phyloP scores from a whole-genome alignment of 2,329 filamentous ascomycete species.

The Penicillium sp. region DNA sequence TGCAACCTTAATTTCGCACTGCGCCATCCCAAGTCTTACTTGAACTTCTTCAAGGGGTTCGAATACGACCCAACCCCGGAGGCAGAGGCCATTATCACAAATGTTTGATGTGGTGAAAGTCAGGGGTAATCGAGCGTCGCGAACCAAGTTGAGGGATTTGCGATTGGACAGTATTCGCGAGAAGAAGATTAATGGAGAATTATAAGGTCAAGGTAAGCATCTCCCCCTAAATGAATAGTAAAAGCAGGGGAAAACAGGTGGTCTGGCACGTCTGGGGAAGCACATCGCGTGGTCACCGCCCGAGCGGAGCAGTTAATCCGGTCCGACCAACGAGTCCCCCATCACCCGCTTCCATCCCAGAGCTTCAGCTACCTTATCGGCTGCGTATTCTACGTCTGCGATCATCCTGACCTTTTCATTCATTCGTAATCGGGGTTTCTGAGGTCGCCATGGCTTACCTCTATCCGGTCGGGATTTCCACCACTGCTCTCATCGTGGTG shows the following conservation, averaged over 20 bases:
- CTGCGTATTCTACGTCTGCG: slow-evolving; percentile 14
- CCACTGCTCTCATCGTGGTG: slow-evolving; percentile 67
- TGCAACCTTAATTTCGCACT: background rate
- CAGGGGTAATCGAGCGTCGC: slow-evolving; percentile 30
- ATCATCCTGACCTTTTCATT: slow-evolving; percentile 18
- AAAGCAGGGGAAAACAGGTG: slow-evolving; percentile 5
- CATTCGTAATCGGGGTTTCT: slow-evolving; percentile 25
- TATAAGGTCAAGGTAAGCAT: slow-evolving; percentile 1
- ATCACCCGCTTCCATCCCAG: slow-evolving; percentile 16
- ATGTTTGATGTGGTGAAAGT: slow-evolving; percentile 27
- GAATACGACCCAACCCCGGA: slow-evolving; percentile 81
- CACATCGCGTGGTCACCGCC: slow-evolving; percentile 19
- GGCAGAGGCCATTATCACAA: slow-evolving; percentile 69
- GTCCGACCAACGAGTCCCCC: slow-evolving; percentile 29
- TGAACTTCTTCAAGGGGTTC: slow-evolving; percentile 99
- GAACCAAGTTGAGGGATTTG: background rate
- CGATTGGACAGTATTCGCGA: background rate
- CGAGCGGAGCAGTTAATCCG: slow-evolving; percentile 32
- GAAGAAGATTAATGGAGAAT: slow-evolving; percentile 2
- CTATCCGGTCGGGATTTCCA: slow-evolving; percentile 58
- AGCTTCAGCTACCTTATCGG: slow-evolving; percentile 23
- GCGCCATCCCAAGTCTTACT: slow-evolving; percentile 56
- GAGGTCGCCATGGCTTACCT: slow-evolving; percentile 69
- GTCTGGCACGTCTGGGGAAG: slow-evolving; percentile 28
- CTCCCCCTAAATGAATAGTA: background rate